These are phyloP conservation scores for Toxicodendron radicans DNA, from an alignment of 345 rosid genomes.

Conservation along the genomic window DNA sequence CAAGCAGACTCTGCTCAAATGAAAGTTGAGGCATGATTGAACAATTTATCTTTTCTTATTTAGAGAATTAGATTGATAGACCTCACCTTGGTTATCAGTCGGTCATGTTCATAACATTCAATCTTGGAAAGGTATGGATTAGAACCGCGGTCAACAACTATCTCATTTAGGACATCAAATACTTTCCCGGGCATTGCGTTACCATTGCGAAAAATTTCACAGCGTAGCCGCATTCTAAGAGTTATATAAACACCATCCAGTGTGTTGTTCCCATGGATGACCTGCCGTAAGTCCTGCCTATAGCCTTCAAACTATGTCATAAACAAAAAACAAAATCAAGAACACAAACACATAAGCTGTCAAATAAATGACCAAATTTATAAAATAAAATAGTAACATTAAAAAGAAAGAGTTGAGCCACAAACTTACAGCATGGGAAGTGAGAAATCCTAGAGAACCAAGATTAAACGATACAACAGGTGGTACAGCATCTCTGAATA, in stretches of 20 bases:
- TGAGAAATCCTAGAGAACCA: slow-evolving; percentile 97
- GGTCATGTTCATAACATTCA: slow-evolving; percentile 95
- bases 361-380: slow-evolving; percentile 1
- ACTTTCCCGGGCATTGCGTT: slow-evolving; percentile 92
- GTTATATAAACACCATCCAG: slow-evolving; percentile 93
- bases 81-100: slow-evolving; percentile 91
- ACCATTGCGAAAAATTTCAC: slow-evolving; percentile 88
- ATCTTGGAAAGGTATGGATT: slow-evolving; percentile 98
- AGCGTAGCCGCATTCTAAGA: slow-evolving; percentile 89
- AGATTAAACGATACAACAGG: slow-evolving; percentile 97
- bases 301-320: slow-evolving; percentile 67
- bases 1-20: slow-evolving; percentile 10
- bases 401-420: slow-evolving; percentile 8
- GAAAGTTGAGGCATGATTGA: slow-evolving; percentile 1
- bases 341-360: slow-evolving; percentile 1
- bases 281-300: slow-evolving; percentile 81
- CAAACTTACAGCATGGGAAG: slow-evolving; percentile 78
- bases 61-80: slow-evolving; percentile 12
- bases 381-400: slow-evolving; percentile 15
- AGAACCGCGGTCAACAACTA: slow-evolving; percentile 96
- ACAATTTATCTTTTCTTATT: slow-evolving; percentile 1
- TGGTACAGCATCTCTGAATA: slow-evolving; percentile 90
- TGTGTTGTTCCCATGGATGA: slow-evolving; percentile 81
- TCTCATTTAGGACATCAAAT: slow-evolving; percentile 89
- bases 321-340: neutral